These are phyloP conservation scores for Erysimum cheiri DNA, from an alignment of 441 rosid species.

Conservation along the genomic window DNA sequence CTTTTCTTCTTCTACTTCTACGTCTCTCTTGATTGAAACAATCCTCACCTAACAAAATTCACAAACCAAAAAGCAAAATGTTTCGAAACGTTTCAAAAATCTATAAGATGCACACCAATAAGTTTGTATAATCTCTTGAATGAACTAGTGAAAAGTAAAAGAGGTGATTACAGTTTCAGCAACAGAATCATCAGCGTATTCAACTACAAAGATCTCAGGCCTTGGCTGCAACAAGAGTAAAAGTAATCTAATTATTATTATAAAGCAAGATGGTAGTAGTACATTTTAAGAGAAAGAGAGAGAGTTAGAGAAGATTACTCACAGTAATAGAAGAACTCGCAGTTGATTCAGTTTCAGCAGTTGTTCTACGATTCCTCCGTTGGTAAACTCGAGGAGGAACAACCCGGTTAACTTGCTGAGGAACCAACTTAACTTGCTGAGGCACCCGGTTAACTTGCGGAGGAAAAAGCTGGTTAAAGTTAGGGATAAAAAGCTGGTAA, in stretches of 20 bases:
- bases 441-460: not conserved
- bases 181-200: conserved; percentile 12
- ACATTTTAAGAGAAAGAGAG: not conserved
- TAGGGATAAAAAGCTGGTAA: not conserved
- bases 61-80: conserved; percentile 20
- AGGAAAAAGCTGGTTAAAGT: not conserved
- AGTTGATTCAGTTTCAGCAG: conserved; percentile 33
- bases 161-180: conserved; percentile 30
- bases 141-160: not conserved
- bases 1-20: conserved; percentile 14
- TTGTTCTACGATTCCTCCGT: not conserved
- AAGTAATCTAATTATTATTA: not conserved
- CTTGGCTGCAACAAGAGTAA: conserved; percentile 14
- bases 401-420: conserved; percentile 4
- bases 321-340: conserved; percentile 31
- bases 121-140: not conserved
- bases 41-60: conserved; percentile 24
- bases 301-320: conserved; percentile 6
- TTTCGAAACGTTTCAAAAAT: not conserved
- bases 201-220: conserved; percentile 14
- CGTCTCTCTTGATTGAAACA: conserved; percentile 12
- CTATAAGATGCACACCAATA: not conserved
- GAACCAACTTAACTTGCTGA: not conserved
- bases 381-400: not conserved
- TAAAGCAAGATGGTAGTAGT: conserved; percentile 21